Evolutionary conservation across 2,329 filamentous ascomycete species (phyloP).

Genomic region (Gremmenia infestans): DNA sequence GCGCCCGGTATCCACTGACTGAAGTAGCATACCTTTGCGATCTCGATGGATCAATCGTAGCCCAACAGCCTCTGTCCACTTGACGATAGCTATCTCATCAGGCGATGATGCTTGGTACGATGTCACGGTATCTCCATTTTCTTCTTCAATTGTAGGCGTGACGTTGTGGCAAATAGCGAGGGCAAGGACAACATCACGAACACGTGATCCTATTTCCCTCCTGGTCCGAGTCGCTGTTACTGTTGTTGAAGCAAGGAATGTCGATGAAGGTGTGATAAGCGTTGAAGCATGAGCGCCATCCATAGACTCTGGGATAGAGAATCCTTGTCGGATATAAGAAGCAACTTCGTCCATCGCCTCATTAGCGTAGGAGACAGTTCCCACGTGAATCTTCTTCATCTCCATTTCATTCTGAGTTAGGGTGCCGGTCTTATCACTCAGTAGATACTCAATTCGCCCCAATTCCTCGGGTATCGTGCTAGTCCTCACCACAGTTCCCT

Average conservation of each 20-base stretch:
- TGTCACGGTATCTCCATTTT: constrained; percentile 69
- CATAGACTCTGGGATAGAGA: constrained; percentile 50
- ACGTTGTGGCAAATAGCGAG: constrained; percentile 96
- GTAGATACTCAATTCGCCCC: constrained; percentile 88
- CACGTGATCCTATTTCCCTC: constrained; percentile 87
- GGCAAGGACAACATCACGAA: constrained; percentile 87
- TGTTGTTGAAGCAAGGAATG: constrained; percentile 53
- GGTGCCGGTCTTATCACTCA: constrained; percentile 98
- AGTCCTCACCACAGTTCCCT: constrained; percentile 87
- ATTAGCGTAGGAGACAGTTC: constrained; percentile 95
- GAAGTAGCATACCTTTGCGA: constrained; percentile 76
- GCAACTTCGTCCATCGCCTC: constrained; percentile 98
- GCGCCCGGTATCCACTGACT: constrained; percentile 68
- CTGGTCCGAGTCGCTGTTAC: constrained; percentile 72
- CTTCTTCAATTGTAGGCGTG: constrained; percentile 82
- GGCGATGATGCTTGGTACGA: constrained; percentile 96
- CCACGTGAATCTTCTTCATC: constrained; percentile 97
- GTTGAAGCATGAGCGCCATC: constrained; percentile 40
- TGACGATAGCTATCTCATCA: constrained; percentile 96
- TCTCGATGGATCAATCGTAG: constrained; percentile 81
- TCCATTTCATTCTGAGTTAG: constrained; percentile 98
- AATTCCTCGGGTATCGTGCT: constrained; percentile 97
- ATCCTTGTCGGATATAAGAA: constrained; percentile 80
- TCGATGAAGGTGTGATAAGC: constrained; percentile 73
- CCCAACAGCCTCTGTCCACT: constrained; percentile 90